Base-by-base conservation (phyloP, 2,329 filamentous ascomycete species). In the Aspergillus versicolor region DNA sequence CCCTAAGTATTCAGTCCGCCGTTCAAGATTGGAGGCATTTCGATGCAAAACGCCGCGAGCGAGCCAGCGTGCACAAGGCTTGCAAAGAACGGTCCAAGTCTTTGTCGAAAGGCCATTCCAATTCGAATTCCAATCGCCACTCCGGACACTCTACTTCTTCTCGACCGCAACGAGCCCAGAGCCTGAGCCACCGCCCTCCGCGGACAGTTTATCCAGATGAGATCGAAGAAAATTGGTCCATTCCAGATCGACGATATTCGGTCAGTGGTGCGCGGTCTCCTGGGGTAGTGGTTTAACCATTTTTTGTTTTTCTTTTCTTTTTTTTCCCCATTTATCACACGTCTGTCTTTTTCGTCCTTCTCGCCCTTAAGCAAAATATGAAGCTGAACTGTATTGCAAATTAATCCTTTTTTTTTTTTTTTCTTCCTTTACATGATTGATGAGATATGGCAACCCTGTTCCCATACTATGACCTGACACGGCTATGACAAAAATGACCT, bases 21-120 rank as follows among this genome's bases (percentile, higher is more conserved):
- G 80, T 85, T 66, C 80, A 78, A 5, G 85, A 88, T 70, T 88
- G 87, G 84, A 86, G 88, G 72, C 84, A 88, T 68, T 84, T 85
- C 73, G 83, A 84, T 58, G 81, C 87, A 71, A 80, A 86, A 70
- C 79, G 83, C 58, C 80, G 82, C 63, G 79, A 81, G 66, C 79
- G 79, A 53, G 75, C 79, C 52, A 80, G 86, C 60, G 80, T 87
- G 56, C 79, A 83, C 63, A 68, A 77, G 48, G 77, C 82, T 66
- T 73, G 73, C 59, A 54, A 57, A 27, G 68, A 73, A 3, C 71
- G 73, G 13, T 40, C 51, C 15, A 37, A 77, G 77, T 21, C 66
- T 70, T 8, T 81, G 82, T 41, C 38, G 11, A 45, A 41, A 22
- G 32, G 51, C 11, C 17, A 32, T 50, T 27, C 19, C 17, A 21